These are phyloP conservation scores for Calonectria crousiana DNA, from an alignment of 2,329 filamentous ascomycete genomes.

Conservation along the genomic window DNA sequence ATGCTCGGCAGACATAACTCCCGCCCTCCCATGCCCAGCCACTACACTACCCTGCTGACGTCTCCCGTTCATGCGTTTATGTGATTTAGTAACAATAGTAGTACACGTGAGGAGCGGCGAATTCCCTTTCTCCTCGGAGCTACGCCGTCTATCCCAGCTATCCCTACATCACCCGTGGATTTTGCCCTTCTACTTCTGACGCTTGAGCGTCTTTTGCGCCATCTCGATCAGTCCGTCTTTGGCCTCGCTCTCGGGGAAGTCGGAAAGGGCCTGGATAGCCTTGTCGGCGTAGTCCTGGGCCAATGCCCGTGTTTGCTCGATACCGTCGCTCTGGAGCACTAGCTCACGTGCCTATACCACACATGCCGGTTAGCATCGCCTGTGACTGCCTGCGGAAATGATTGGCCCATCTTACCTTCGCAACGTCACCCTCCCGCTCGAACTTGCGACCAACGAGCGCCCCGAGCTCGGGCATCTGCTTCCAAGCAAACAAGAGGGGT, in stretches of 20 bases:
- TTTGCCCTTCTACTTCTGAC: conserved; percentile 77
- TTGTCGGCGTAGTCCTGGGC: conserved; percentile 92
- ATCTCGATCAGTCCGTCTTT: conserved; percentile 93
- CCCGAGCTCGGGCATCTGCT: conserved; percentile 85
- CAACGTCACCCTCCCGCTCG: conserved; percentile 82
- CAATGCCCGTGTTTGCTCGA: conserved; percentile 91
- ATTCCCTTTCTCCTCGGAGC: not conserved
- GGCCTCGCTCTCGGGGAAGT: conserved; percentile 93
- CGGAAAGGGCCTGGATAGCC: conserved; percentile 84
- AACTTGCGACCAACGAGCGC: conserved; percentile 94
- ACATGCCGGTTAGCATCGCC: conserved; percentile 38
- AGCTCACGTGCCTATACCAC: conserved; percentile 81
- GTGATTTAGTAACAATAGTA: conserved; percentile 33
- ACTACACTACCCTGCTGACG: not conserved
- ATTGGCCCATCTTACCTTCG: conserved; percentile 70
- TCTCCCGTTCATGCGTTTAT: conserved; percentile 8
- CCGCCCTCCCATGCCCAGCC: not conserved
- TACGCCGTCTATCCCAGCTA: conserved; percentile 8
- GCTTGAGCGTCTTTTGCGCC: conserved; percentile 90
- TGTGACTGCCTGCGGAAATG: conserved; percentile 18
- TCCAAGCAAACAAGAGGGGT: conserved; percentile 95
- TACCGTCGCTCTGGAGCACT: conserved; percentile 84
- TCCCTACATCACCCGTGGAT: conserved; percentile 9
- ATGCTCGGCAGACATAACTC: conserved; percentile 16
- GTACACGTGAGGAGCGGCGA: conserved; percentile 19